A percentile compares a stretch with the other conserved stretches of the same genome.
phyloP scores from a whole-genome alignment of 371 early-diverging fungal species.

The Lichtheimia hyalospora region DNA sequence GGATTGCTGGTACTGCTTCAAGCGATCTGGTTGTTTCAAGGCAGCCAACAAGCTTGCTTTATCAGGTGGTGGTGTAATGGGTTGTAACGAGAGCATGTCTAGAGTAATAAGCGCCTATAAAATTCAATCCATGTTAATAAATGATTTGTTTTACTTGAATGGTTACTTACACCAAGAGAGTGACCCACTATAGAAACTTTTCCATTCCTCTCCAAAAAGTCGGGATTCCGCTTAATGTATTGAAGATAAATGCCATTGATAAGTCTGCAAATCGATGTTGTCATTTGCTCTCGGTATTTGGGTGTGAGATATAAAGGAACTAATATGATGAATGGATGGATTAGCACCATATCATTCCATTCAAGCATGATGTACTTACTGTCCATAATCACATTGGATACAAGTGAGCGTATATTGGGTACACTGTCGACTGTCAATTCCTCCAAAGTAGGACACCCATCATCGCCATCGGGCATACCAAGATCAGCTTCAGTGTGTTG shows the following conservation, averaged over 20 bases:
- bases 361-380: slow-evolving; percentile 39
- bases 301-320: slow-evolving; percentile 85
- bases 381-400: slow-evolving; percentile 81
- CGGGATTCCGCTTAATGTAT: slow-evolving; percentile 70
- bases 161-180: slow-evolving; percentile 66
- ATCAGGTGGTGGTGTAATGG: slow-evolving; percentile 21
- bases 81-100: slow-evolving; percentile 75
- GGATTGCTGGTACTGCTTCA: background rate
- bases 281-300: slow-evolving; percentile 78
- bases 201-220: slow-evolving; percentile 65
- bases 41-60: slow-evolving; percentile 8
- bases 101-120: slow-evolving; percentile 46
- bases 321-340: slow-evolving; percentile 11
- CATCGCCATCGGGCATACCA: slow-evolving; percentile 55
- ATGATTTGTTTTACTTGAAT: background rate
- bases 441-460: slow-evolving; percentile 66
- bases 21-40: background rate
- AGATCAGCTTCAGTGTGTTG: slow-evolving; percentile 50
- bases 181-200: slow-evolving; percentile 80
- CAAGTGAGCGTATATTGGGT: slow-evolving; percentile 76
- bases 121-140: background rate
- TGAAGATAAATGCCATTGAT: slow-evolving; percentile 70
- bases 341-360: too few species aligned
- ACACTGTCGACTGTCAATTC: slow-evolving; percentile 82
- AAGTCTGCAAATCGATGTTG: slow-evolving; percentile 70